Percentiles rank a stretch among this genome's conserved stretches.
Evolutionary conservation across 148 eudicot species (phyloP).

Genomic region (Salicornia ramosissima): DNA sequence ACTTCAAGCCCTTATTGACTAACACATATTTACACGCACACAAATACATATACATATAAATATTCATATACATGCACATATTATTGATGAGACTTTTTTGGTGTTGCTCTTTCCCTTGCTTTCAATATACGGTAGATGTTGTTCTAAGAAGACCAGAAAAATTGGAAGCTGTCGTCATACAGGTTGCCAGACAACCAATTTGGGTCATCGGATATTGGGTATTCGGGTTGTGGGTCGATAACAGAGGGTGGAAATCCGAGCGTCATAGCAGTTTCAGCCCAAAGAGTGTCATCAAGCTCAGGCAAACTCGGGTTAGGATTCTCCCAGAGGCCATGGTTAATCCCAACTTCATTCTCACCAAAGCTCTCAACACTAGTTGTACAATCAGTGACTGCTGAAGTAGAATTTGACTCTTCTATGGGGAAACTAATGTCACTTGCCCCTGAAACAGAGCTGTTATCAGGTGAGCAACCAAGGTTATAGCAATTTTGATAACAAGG

Average conservation of each 20-base stretch:
- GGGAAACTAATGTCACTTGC: constrained; percentile 26
- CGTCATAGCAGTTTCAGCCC: constrained; percentile 53
- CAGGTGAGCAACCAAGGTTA: constrained; percentile 24
- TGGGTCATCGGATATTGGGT: background rate
- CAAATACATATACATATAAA: background rate
- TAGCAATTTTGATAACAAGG: constrained; percentile 22
- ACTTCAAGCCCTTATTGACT: constrained; percentile 16
- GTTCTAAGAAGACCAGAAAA: constrained; percentile 28
- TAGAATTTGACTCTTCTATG: constrained; percentile 27
- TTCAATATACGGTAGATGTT: background rate
- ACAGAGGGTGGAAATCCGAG: constrained; percentile 31
- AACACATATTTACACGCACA: background rate
- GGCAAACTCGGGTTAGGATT: constrained; percentile 56
- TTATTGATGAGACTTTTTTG: background rate
- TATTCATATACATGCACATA: background rate
- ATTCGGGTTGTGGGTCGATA: constrained; percentile 15
- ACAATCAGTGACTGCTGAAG: constrained; percentile 25
- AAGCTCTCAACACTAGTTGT: constrained; percentile 28
- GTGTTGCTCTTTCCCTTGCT: background rate
- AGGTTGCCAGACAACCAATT: constrained; percentile 19
- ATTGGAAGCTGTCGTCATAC: constrained; percentile 30
- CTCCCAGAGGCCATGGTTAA: constrained; percentile 33
- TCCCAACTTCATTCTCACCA: constrained; percentile 35
- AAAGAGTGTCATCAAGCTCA: constrained; percentile 53
- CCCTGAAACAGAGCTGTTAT: constrained; percentile 23